These are phyloP conservation scores for Phialocephala sp. DNA, from an alignment of 2,329 filamentous ascomycete species.

Conservation along the genomic window DNA sequence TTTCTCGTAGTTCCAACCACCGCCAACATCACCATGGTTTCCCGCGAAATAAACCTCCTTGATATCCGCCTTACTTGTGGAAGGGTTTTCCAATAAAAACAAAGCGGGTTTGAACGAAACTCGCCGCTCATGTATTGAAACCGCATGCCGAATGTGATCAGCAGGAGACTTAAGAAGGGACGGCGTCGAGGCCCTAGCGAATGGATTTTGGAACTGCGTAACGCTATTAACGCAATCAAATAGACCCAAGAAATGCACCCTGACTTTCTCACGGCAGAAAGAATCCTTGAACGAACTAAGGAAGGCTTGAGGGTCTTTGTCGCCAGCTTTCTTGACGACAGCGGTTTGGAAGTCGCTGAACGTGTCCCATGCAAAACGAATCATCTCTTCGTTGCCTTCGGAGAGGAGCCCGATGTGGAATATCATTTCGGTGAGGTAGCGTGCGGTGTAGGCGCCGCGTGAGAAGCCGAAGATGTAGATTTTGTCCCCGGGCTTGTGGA, in stretches of 20 bases:
- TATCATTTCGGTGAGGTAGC: conserved; percentile 18
- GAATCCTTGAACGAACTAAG: conserved; percentile 19
- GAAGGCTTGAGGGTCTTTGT: conserved; percentile 2
- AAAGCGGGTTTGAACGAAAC: conserved; percentile 18
- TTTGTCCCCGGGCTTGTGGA: conserved; percentile 11
- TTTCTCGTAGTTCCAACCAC: conserved; percentile 13
- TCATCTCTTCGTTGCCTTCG: conserved; percentile 20
- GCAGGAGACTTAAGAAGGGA: conserved; percentile 10
- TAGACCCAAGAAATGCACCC: conserved; percentile 17
- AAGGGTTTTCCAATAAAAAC: conserved; percentile 11
- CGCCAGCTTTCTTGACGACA: background rate
- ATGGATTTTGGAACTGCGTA: conserved; percentile 15
- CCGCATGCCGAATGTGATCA: conserved; percentile 17
- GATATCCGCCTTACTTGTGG: background rate
- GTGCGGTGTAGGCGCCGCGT: conserved; percentile 20
- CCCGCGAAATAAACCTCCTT: conserved; percentile 21
- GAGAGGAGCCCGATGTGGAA: conserved; percentile 18
- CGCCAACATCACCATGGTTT: conserved; percentile 20
- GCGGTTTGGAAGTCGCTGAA: conserved; percentile 18
- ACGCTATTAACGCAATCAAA: conserved; percentile 23
- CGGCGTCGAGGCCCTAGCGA: conserved; percentile 4
- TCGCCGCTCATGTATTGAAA: conserved; percentile 18
- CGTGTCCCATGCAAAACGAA: conserved; percentile 19
- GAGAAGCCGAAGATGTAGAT: conserved; percentile 23
- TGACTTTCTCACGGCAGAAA: conserved; percentile 14